Base-by-base conservation (phyloP, 768 basidiomycete genomes). In the Austroboletus eburneus region DNA sequence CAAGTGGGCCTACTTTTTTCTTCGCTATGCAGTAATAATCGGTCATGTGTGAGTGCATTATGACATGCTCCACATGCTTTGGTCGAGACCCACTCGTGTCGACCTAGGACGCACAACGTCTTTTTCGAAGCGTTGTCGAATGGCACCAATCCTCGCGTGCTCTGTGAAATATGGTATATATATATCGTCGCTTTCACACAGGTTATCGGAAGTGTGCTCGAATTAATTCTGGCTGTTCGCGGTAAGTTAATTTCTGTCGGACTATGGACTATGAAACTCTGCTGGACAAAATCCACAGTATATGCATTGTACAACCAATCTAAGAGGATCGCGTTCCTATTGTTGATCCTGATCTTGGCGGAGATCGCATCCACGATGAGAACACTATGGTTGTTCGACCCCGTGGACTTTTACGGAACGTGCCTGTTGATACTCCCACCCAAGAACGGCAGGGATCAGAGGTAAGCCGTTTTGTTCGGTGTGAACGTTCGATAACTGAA, bases 1-100 rank as follows among this genome's bases (percentile, higher is more conserved):
- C 20, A 69, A 64, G 43, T 68, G 68, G 67, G n/a, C 59, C 10
- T 63, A 63, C 24, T 23, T 63, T 18, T 55, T 58, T 39, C 48
- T 64, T 48, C 63, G 52, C n/a, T 65, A 65, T 47, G 32, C 44
- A 33, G 45, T 42, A 4, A 42, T 65, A 34, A 21, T 48, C 8
- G 51, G 46, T 18, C 59, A 55, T 17, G 7, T 55, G 62, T 64
- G 27, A 57, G 61, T 51, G 22, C 12, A 25, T 27, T 9, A 3
- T 13, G 18, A 20, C 5, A 5, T 17, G 5, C 38, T 12, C 32
- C 32, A 33, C 12, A 13, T 9, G 6, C 21, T 14, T 18, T 14
- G 6, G 18, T 18, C 20, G 21, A 25, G 17, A 13, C 9, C 24
- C n/a, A n/a, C 14, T 29, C 10, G 43, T 17, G 33, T 46, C 20